Percentiles rank a stretch among this genome's conserved stretches.
Evolutionary conservation across 2,329 filamentous ascomycete genomes (phyloP).

Genomic region (Fusarium compactum): DNA sequence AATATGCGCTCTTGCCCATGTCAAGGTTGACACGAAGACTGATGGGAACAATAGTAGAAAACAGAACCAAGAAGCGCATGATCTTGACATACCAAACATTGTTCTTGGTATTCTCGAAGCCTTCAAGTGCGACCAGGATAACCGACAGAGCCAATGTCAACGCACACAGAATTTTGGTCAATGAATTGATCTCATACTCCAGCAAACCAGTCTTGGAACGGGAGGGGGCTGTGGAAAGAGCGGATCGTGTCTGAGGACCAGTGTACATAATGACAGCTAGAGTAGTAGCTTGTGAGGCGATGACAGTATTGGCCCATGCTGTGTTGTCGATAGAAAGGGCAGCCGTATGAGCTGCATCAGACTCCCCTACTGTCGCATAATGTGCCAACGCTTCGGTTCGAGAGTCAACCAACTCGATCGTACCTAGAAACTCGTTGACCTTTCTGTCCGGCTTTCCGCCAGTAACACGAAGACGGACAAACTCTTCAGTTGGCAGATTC

Average conservation of each 20-base stretch:
- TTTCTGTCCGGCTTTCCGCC: slow-evolving; percentile 93
- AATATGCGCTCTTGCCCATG: slow-evolving; percentile 96
- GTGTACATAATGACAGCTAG: slow-evolving; percentile 95
- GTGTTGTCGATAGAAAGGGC: slow-evolving; percentile 95
- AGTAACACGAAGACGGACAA: slow-evolving; percentile 76
- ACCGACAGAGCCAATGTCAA: slow-evolving; percentile 89
- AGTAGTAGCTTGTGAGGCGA: slow-evolving; percentile 91
- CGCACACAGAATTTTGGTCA: slow-evolving; percentile 95
- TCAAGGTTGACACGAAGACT: slow-evolving; percentile 96
- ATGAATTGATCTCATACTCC: slow-evolving; percentile 95
- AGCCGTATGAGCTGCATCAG: slow-evolving; percentile 66
- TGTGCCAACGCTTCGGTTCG: slow-evolving; percentile 61
- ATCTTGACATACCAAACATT: slow-evolving; percentile 94
- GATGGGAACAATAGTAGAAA: slow-evolving; percentile 99
- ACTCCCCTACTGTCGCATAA: slow-evolving; percentile 51
- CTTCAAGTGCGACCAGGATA: slow-evolving; percentile 87
- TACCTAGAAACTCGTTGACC: slow-evolving; percentile 96
- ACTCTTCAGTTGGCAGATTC: slow-evolving; percentile 76
- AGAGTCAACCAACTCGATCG: slow-evolving; percentile 77
- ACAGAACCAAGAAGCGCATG: slow-evolving; percentile 96
- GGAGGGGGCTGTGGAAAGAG: slow-evolving; percentile 90
- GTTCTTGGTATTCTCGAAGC: slow-evolving; percentile 75
- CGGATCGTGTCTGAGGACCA: slow-evolving; percentile 91
- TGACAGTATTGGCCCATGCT: slow-evolving; percentile 97
- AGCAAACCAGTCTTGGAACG: slow-evolving; percentile 93